Evolutionary conservation across 2,329 filamentous ascomycete genomes (phyloP), one percentile per base, ranked within the genome.

Genomic region (Gnomoniopsis sp.): DNA sequence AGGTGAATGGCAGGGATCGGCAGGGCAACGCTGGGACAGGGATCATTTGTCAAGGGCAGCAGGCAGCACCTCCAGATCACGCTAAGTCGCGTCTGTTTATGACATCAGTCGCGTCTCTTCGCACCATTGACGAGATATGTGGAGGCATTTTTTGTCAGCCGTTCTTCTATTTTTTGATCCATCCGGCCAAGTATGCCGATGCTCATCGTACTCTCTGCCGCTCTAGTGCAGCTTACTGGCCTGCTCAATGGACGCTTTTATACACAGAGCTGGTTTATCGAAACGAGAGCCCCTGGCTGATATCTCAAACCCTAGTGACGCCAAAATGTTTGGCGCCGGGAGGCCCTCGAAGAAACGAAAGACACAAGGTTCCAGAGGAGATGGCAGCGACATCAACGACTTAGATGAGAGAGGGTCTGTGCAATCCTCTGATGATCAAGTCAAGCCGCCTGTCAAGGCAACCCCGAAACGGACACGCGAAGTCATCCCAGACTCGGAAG

Each of bases 301-400:
- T 41, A 64, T 62, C 10, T 61, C 64, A 19, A 61, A 61, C 38
- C 55, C 62, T n/a, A 47, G 58, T 8, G 62, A 58, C 17, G 47
- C 53, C 23, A n/a, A 21, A 19, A 56, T 33, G 23, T 61, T 34
- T 53, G 49, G 57, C 6, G 56, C 55, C 30, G 68, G 68, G 47
- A 71, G 69, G 19, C 71, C 74, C 2, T 58, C 65, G 2, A 78
- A 78, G 63, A 73, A 66, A 49, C 49, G 64, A 7, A 75, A 74
- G 52, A 53, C 68, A 15, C 69, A 71, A 7, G 64, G 68, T 10
- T 49, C 67, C 34, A 61, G 46, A 41, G 58, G 15, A 22, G 21
- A 56, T 0, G 36, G 64, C n/a, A 69, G 69, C 36, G 66, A 69
- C 6, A 71, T 76, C 49, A 69, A 71, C 33, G 71, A 74, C 44